Base-by-base conservation (phyloP, 208 protist species). In the Crithidia expoeki region DNA sequence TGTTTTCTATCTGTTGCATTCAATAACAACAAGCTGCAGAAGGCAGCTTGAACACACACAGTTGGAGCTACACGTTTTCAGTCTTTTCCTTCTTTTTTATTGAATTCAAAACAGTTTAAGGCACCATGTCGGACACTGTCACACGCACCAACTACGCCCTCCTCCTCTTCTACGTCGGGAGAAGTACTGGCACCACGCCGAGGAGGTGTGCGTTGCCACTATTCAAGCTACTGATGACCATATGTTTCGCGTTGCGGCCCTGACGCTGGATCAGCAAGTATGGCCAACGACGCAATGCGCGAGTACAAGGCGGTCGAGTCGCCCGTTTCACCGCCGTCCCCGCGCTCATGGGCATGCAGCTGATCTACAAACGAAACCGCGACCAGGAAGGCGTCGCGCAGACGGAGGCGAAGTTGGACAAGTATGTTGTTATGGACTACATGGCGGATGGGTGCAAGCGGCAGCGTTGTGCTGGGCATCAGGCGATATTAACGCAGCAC, bases 121-220 rank as follows among this genome's bases (percentile, higher is more conserved):
- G n/a, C 32, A 61, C 11, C 11, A 86, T 79, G 70, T 81, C 81
- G 40, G 65, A 79, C 46, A 76, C 65, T 2, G 68, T 77, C n/a
- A 78, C 92, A 14, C 90, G 90, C 34, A 85, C 65, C 21, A 80
- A 89, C 64, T 95, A 91, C 80, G 90, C 90, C 47, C 79, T 85
- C 19, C 71, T 95, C 50, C 79, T 90, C 78, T 95, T 89, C 64
- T 94, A 92, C 50, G 80, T 89, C 83, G 90, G 14, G 88, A 95
- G 72, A 75, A 83, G 67, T 84, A 90, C 60, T 95, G 90, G 90
- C 84, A 82, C 19, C 90, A 95, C 67, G 90, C 86, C n/a, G 88
- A 95, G 66, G 62, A 90, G 55, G 74, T 95, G 21, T 92, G 86
- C 66, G 69, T 68, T 2, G 66, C 76, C n/a, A 81, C 78, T n/a